phyloP scores from a whole-genome alignment of 1,284 basidiomycete genomes.

The Porphyrellus sp. region DNA sequence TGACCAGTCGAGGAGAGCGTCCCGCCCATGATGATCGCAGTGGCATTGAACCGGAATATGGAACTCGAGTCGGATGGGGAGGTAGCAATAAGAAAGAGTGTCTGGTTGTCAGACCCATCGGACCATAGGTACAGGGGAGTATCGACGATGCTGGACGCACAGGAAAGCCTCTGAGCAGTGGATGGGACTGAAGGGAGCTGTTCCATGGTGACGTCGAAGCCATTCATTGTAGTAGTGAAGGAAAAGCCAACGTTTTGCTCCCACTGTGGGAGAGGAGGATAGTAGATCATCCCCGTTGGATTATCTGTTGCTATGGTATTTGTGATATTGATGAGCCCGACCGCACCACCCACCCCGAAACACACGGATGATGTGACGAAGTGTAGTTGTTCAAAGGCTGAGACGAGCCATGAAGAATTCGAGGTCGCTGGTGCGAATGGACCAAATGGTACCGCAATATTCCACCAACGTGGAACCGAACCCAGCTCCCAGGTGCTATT shows the following conservation, averaged over 20 bases:
- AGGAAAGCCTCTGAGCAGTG: conserved; percentile 12
- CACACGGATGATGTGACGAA: conserved; percentile 10
- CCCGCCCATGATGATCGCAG: conserved; percentile 4
- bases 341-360: background rate
- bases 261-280: conserved; percentile 11
- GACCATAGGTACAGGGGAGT: conserved; percentile 1
- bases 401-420: conserved; percentile 2
- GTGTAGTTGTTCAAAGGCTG: conserved; percentile 4
- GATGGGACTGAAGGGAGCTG: conserved; percentile 9
- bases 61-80: no score
- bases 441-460: conserved; percentile 2
- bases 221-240: conserved; percentile 10
- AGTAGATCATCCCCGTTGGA: conserved; percentile 9
- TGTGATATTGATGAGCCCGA: conserved; percentile 11
- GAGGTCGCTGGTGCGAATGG: background rate
- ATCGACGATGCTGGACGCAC: background rate
- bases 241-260: conserved; percentile 1
- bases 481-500: conserved; percentile 9
- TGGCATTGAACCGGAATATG: no score
- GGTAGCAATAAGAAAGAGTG: conserved; percentile 10
- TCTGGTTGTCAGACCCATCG: conserved; percentile 7
- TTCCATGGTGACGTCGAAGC: conserved; percentile 20
- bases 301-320: background rate
- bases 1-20: conserved; percentile 8
- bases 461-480: fast-evolving